Evolutionary conservation across 192 early-diverging fungal species (phyloP).

Genomic region (Coemansia sp.): DNA sequence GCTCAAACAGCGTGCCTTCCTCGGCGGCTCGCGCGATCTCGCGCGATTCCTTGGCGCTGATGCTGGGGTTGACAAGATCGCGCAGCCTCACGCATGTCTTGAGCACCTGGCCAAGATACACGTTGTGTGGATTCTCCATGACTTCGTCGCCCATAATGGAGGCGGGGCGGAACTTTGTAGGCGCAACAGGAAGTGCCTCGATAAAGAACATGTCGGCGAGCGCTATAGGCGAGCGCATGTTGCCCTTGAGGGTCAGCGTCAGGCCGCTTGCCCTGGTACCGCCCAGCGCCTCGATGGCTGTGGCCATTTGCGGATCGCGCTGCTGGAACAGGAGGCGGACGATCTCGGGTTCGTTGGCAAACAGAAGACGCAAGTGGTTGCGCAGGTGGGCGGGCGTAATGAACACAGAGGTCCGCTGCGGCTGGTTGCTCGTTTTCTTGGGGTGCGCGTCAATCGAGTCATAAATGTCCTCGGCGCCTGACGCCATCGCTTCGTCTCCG

Average conservation of each 20-base stretch:
- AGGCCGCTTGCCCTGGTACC: not conserved
- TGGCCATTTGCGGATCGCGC: constrained; percentile 57
- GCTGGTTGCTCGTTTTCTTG: constrained; percentile 32
- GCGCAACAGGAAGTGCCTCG: constrained; percentile 87
- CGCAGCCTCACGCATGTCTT: constrained; percentile 74
- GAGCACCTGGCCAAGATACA: constrained; percentile 81
- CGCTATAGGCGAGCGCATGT: constrained; percentile 52
- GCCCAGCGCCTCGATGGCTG: constrained; percentile 21
- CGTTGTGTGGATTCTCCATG: constrained; percentile 96
- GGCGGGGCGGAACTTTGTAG: constrained; percentile 92
- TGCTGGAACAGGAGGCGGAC: constrained; percentile 82
- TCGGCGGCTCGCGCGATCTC: constrained; percentile 24
- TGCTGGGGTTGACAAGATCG: constrained; percentile 47
- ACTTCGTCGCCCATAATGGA: constrained; percentile 86
- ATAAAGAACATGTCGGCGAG: constrained; percentile 91
- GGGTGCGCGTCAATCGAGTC: constrained; percentile 34
- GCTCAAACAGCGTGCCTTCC: constrained; percentile 38
- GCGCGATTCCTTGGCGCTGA: constrained; percentile 19
- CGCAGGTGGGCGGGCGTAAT: constrained; percentile 81
- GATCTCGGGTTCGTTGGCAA: constrained; percentile 73
- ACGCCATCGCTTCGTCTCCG: constrained; percentile 38
- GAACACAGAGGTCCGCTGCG: constrained; percentile 27
- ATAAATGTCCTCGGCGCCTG: constrained; percentile 41
- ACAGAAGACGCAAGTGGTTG: constrained; percentile 75
- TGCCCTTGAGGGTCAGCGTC: constrained; percentile 41